Evolutionary conservation across 2,329 filamentous ascomycete genomes (phyloP), one percentile per base, ranked within the genome.

Genomic region (Aspergillus costaricaensis): DNA sequence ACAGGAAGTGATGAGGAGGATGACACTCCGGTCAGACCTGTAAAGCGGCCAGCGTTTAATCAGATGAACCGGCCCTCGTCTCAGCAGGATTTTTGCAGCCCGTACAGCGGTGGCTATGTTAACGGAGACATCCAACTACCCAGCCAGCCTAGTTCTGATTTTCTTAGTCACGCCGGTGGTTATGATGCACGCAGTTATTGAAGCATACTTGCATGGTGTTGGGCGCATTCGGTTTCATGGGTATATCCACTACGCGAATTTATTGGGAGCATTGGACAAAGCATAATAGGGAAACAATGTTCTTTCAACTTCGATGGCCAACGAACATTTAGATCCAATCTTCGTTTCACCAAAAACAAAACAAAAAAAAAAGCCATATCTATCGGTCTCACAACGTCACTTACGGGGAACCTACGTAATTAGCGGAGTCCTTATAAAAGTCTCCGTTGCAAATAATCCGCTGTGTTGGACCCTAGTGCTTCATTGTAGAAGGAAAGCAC

Each of bases 1-100:
- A 85, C 82, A 4, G 76, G 78, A 14, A 84, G 81, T 65, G 82
- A 83, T 57, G 78, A 80, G 57, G 78, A 79, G 15, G 81, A 84
- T 44, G 79, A 81, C 41, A 76, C 76, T 9, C 73, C 80, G n/a
- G 61, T 65, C 23, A 69, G 71, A 30, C 68, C 74, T 51, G 47
- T 70, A n/a, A 77, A 79, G 64, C 70, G 75, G 36, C 72, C 67
- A 21, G 69, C 67, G 50, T 57, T 73, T 32, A 65, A 62, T 61
- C 56, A 67, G 17, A 44, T 64, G 14, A 64, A 68, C 51, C 66
- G 70, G 44, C 41, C 63, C 30, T 61, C 68, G 43, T 61, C 68
- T 27, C 63, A 62, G 23, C 67, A 64, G 48, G 67, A 69, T 19
- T 60, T 64, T 59, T 64, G 68, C 51, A 63, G 64, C 44, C 65